Percentiles rank a stretch among this genome's conserved stretches.
Evolutionary conservation across 495 filamentous ascomycete genomes (phyloP).

Genomic region (Podospora pseudocomata): DNA sequence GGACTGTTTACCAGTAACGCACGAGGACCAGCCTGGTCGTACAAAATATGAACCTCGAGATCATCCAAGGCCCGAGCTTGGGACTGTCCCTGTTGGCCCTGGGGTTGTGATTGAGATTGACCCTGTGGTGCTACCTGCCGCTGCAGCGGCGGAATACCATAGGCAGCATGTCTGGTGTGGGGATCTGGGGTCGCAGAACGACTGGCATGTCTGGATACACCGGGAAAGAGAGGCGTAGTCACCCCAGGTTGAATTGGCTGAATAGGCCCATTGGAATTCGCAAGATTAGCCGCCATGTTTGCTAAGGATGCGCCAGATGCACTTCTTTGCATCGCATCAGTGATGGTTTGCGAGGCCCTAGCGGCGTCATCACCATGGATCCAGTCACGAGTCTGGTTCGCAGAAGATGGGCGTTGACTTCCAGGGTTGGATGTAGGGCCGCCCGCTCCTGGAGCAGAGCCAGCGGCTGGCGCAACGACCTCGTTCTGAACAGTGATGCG

Average conservation of each 20-base stretch:
- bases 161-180: conserved; percentile 23
- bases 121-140: conserved; percentile 22
- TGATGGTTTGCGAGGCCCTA: conserved; percentile 29
- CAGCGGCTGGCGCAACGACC: conserved; percentile 13
- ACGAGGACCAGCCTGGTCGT: neutral
- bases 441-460: conserved; percentile 31
- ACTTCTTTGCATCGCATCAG: conserved; percentile 48
- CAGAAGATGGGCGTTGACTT: neutral
- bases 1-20: neutral
- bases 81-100: conserved; percentile 18
- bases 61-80: neutral
- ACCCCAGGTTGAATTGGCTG: conserved; percentile 42
- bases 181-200: conserved; percentile 44
- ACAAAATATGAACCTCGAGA: neutral
- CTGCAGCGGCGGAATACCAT: conserved; percentile 6
- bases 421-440: neutral
- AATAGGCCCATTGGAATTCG: conserved; percentile 27
- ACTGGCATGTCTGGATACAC: conserved; percentile 37
- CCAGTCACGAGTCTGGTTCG: neutral
- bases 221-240: conserved; percentile 38
- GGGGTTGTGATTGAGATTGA: conserved; percentile 21
- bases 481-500: conserved; percentile 33
- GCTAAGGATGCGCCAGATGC: conserved; percentile 41
- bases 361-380: conserved; percentile 41
- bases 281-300: conserved; percentile 31